Percentiles rank a stretch among this genome's conserved stretches.
phyloP scores from a whole-genome alignment of 2,329 filamentous ascomycete species.

The Plectosphaerella sp. region DNA sequence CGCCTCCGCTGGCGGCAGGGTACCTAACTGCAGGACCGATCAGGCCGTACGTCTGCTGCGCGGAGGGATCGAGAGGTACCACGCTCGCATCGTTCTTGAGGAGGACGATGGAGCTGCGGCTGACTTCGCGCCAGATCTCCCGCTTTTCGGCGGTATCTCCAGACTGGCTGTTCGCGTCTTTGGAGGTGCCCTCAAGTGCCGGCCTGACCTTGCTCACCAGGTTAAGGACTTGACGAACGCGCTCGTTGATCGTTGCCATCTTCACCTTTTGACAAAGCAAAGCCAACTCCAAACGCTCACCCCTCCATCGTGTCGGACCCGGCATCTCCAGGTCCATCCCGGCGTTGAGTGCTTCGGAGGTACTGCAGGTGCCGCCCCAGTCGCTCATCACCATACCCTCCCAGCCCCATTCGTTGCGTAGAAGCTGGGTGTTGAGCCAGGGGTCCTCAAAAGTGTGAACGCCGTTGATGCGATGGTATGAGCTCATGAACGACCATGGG shows the following conservation, averaged over 20 bases:
- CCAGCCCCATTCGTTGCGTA: constrained; percentile 39
- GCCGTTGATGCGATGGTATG: constrained; percentile 34
- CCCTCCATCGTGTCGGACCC: constrained; percentile 17
- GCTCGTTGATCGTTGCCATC: not conserved
- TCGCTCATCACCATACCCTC: constrained; percentile 42
- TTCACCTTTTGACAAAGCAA: not conserved
- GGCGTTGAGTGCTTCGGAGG: constrained; percentile 23
- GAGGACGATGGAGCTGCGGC: constrained; percentile 10
- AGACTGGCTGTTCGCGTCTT: not conserved
- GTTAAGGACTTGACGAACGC: not conserved
- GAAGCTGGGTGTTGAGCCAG: constrained; percentile 28
- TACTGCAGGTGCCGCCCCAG: constrained; percentile 34
- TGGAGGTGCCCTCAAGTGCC: not conserved
- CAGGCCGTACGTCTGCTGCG: not conserved
- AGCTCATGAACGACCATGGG: constrained; percentile 31
- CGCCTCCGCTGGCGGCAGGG: constrained; percentile 14
- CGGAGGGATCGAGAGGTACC: not conserved
- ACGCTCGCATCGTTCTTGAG: constrained; percentile 10
- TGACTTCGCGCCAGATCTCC: not conserved
- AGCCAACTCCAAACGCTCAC: not conserved
- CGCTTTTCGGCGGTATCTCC: not conserved
- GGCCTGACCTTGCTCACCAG: not conserved
- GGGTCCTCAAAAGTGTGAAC: constrained; percentile 35
- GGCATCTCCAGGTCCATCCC: constrained; percentile 31
- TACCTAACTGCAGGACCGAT: constrained; percentile 9